phyloP scores from a whole-genome alignment of 306 rosid species.

The Carpinus viminea region DNA sequence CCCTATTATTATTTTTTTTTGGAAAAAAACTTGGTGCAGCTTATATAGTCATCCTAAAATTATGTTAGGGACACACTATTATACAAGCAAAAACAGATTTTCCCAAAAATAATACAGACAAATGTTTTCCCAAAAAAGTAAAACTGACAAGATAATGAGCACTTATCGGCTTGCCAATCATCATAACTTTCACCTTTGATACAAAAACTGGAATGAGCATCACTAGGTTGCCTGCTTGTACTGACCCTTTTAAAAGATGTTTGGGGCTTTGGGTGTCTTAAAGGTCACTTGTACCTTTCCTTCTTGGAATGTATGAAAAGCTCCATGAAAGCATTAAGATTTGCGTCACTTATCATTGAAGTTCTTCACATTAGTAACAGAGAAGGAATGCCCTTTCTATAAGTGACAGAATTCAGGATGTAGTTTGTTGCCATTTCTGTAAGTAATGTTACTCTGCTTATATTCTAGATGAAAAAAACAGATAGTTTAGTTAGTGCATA shows the following conservation, averaged over 20 bases:
- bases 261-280: background rate
- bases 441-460: background rate
- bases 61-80: background rate
- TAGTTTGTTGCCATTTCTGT: background rate
- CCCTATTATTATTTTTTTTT: background rate
- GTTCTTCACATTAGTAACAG: background rate
- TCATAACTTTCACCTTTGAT: background rate
- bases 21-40: background rate
- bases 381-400: background rate
- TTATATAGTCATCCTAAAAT: background rate
- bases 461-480: background rate
- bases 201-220: background rate
- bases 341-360: background rate
- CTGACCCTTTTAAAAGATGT: background rate
- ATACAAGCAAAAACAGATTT: background rate
- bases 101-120: background rate
- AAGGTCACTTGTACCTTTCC: background rate
- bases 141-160: background rate
- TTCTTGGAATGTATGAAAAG: slow-evolving; percentile 7
- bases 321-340: background rate
- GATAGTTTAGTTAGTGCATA: background rate
- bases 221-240: background rate
- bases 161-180: background rate
- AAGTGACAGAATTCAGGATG: background rate
- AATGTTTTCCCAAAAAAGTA: background rate